Evolutionary conservation across 495 filamentous ascomycete species (phyloP), one percentile per base, ranked within the genome.

Genomic region (Neurospora sp.): DNA sequence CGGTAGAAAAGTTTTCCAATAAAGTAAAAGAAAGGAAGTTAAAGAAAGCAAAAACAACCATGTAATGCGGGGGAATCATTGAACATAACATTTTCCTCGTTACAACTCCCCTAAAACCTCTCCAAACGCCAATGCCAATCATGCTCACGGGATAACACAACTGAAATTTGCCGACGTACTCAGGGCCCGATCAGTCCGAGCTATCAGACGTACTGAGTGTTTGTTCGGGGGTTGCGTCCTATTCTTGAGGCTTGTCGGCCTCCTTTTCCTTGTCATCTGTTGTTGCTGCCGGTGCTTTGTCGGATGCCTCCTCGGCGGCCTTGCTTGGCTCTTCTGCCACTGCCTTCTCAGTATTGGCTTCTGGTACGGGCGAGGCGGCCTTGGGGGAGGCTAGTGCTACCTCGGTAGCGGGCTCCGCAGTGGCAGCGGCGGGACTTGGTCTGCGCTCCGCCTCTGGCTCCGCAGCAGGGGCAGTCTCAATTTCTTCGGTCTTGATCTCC

Each of bases 401-500:
- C 31, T 74, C 71, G 0, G 70, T 41, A 37, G 71, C 20, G 37
- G 40, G 61, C 41, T 75, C 73, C n/a, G 37, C 44, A 17, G 76
- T 72, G 17, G 65, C 35, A 3, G 35, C 38, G 14, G 42, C 71
- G 12, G 71, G 53, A 69, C 14, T 73, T 42, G 70, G 45, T 17
- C 35, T 65, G 16, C 70, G 70, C 61, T 74, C 75, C 9, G 74
- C 42, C 59, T 75, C 71, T 0, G 69, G 35, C 39, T 75, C 73
- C 4, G 73, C 14, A 27, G 71, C 65, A 10, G 71, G 35, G 5
- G 69, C 70, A 27, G 72, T 75, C 6, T 81, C 78, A 27, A 74
- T 73, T 6, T 81, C 79, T 48, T 82, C 79, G n/a, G 72, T 77
- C 70, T 80, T 81, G 53, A 81, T 80, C 10, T 72, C 65, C 0